A percentile compares a stretch with the other conserved stretches of the same genome.
These are phyloP conservation scores for Candida boidinii DNA, from an alignment of 805 yeast genomes.

Conservation along the genomic window DNA sequence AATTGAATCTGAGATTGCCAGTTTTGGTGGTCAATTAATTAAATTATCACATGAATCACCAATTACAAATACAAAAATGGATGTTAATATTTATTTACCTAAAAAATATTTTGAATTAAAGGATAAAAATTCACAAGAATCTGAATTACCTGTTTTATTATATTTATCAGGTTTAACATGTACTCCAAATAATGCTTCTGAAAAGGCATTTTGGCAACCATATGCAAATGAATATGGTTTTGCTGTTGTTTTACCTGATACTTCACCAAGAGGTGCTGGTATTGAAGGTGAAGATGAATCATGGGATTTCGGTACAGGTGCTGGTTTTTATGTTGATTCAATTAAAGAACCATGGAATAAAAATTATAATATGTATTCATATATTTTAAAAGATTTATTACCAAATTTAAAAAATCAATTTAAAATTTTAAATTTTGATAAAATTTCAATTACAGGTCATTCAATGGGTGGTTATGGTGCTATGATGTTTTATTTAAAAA, in stretches of 20 bases:
- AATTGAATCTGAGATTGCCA: constrained; percentile 42
- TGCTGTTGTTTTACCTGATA: constrained; percentile 90
- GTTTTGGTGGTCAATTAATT: constrained; percentile 67
- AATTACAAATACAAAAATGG: constrained; percentile 64
- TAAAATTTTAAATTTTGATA: constrained; percentile 49
- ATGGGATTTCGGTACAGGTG: constrained; percentile 92
- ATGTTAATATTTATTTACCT: constrained; percentile 79
- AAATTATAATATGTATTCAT: constrained; percentile 82
- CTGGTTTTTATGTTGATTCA: constrained; percentile 91
- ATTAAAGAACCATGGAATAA: constrained; percentile 59
- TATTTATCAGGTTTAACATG: constrained; percentile 89
- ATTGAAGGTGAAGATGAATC: constrained; percentile 59
- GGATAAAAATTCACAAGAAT: constrained; percentile 15
- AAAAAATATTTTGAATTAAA: constrained; percentile 31
- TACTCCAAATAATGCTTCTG: constrained; percentile 87
- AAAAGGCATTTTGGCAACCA: constrained; percentile 82
- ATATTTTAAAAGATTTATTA: constrained; percentile 69
- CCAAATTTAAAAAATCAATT: constrained; percentile 33
- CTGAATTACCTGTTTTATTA: constrained; percentile 60
- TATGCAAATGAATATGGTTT: constrained; percentile 77
- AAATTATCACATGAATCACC: constrained; percentile 71
- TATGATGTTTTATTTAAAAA: constrained; percentile 51
- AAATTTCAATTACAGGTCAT: constrained; percentile 82
- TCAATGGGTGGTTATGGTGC: constrained; percentile 99
- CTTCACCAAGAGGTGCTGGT: constrained; percentile 85